Evolutionary conservation across 192 early-diverging fungal genomes (phyloP).

Genomic region (Rhizophagus prolifer): DNA sequence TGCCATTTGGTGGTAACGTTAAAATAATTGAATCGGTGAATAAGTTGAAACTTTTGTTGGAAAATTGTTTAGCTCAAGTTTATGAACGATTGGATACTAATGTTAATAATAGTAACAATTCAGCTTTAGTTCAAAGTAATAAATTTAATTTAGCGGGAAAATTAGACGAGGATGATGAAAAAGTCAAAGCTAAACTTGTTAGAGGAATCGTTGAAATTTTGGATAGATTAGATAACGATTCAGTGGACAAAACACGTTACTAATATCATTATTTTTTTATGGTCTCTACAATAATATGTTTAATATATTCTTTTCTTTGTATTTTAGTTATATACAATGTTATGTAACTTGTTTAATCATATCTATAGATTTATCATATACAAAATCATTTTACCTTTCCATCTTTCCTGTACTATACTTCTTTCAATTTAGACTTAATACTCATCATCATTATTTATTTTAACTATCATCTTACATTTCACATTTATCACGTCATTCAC

Average conservation of each 20-base stretch:
- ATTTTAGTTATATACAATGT: too few species aligned
- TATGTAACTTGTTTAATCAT: too few species aligned
- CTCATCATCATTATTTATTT: background rate
- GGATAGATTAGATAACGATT: slow-evolving; percentile 37
- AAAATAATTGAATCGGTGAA: slow-evolving; percentile 31
- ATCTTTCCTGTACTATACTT: background rate
- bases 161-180: slow-evolving; percentile 28
- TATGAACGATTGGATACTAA: slow-evolving; percentile 26
- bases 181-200: slow-evolving; percentile 38
- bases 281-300: too few species aligned
- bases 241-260: slow-evolving; percentile 1
- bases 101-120: background rate
- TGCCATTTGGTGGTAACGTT: slow-evolving; percentile 41
- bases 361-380: too few species aligned
- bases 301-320: too few species aligned
- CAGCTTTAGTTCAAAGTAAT: background rate
- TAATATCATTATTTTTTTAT: background rate
- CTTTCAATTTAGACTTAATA: background rate
- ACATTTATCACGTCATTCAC: too few species aligned
- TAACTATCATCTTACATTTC: too few species aligned
- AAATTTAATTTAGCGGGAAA: slow-evolving; percentile 2
- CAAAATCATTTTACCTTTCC: too few species aligned
- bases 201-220: slow-evolving; percentile 40
- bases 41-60: slow-evolving; percentile 38
- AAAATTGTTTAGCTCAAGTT: slow-evolving; percentile 38